Conservation (phyloP, 805 yeast species). For the Wickerhamomyces queroliae region DNA sequence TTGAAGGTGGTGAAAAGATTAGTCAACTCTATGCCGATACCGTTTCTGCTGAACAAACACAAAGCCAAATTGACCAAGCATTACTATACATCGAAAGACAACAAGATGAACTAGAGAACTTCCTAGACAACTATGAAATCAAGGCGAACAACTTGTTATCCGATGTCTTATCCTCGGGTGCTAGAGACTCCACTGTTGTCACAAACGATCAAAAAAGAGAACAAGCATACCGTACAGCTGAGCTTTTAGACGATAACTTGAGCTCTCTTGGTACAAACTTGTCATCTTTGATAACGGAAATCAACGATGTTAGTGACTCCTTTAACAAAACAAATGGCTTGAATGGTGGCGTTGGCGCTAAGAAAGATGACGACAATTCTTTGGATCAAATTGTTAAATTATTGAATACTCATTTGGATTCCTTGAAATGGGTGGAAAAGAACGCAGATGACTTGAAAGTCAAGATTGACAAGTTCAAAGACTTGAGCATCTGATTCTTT, state of each 20-base stretch:
- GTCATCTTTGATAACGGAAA: constrained; percentile 69
- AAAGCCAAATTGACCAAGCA: constrained; percentile 81
- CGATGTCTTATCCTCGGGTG: constrained; percentile 29
- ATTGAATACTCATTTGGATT: constrained; percentile 83
- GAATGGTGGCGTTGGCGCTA: constrained; percentile 24
- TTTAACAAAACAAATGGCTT: constrained; percentile 58
- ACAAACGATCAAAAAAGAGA: constrained; percentile 83
- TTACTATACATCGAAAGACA: constrained; percentile 82
- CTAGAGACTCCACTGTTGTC: constrained; percentile 27
- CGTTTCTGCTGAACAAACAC: constrained; percentile 77
- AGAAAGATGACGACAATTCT: constrained; percentile 37
- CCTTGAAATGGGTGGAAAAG: constrained; percentile 80
- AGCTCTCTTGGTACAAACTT: constrained; percentile 74
- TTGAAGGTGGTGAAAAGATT: constrained; percentile 81
- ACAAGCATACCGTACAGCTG: constrained; percentile 84
- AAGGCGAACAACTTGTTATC: constrained; percentile 30
- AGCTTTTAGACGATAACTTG: constrained; percentile 73
- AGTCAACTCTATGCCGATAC: constrained; percentile 73
- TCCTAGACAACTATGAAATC: constrained; percentile 74
- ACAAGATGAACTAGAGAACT: constrained; percentile 82
- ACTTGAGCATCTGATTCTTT: constrained; percentile 10
- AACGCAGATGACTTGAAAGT: constrained; percentile 63
- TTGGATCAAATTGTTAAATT: constrained; percentile 71
- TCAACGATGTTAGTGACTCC: constrained; percentile 76
- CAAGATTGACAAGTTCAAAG: constrained; percentile 41